Evolutionary conservation across 495 filamentous ascomycete species (phyloP).

Genomic region (Glutinoglossum americanum): DNA sequence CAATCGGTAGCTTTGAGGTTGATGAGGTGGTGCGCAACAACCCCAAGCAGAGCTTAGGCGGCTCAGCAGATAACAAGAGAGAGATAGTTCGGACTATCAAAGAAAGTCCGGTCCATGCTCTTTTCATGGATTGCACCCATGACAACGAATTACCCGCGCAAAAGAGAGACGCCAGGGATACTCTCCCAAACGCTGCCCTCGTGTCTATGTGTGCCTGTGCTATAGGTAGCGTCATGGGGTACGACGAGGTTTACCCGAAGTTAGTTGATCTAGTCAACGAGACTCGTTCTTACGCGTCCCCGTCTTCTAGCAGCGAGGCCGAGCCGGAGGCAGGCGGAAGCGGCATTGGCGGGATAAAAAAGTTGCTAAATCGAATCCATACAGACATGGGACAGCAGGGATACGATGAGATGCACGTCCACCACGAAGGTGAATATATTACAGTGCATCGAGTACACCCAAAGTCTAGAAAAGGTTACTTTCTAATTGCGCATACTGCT

Average conservation of each 20-base stretch:
- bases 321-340: slow-evolving; percentile 39
- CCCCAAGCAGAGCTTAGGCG: background rate
- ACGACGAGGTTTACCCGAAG: slow-evolving; percentile 88
- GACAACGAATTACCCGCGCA: slow-evolving; percentile 95
- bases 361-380: slow-evolving; percentile 79
- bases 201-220: slow-evolving; percentile 90
- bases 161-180: slow-evolving; percentile 86
- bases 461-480: slow-evolving; percentile 72
- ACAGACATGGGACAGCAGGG: slow-evolving; percentile 81
- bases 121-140: slow-evolving; percentile 99
- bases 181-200: slow-evolving; percentile 83
- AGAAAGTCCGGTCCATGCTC: slow-evolving; percentile 62
- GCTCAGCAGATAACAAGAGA: slow-evolving; percentile 8
- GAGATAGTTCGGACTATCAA: slow-evolving; percentile 56
- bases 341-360: slow-evolving; percentile 77
- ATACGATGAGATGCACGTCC: slow-evolving; percentile 87
- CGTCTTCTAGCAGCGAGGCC: slow-evolving; percentile 39
- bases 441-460: slow-evolving; percentile 93
- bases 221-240: slow-evolving; percentile 93
- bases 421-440: slow-evolving; percentile 88
- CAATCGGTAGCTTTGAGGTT: slow-evolving; percentile 89
- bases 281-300: slow-evolving; percentile 55
- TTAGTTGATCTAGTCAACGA: slow-evolving; percentile 81
- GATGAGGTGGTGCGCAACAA: slow-evolving; percentile 26
- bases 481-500: slow-evolving; percentile 85